These are phyloP conservation scores for Ophiostoma tasmaniense DNA, from an alignment of 2,329 filamentous ascomycete species.

Conservation along the genomic window DNA sequence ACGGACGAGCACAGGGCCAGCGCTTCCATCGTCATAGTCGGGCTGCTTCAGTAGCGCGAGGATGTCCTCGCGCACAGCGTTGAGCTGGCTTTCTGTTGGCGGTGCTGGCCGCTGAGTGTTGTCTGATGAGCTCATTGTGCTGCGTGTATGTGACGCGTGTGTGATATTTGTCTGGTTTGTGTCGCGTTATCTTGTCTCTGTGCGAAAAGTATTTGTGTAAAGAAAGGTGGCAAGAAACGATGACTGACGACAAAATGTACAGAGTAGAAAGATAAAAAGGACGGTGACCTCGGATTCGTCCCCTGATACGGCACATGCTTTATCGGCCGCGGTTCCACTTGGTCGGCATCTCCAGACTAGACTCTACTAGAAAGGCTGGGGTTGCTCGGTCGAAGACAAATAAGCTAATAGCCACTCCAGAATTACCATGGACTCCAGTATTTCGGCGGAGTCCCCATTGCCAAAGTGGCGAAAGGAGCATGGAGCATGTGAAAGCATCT, in stretches of 20 bases:
- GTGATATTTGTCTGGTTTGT: background rate
- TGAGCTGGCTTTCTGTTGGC: background rate
- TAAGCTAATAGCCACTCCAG: background rate
- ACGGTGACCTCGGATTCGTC: background rate
- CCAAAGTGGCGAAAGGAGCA: background rate
- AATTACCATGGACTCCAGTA: background rate
- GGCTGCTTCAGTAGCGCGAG: slow-evolving; percentile 71
- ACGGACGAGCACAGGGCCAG: slow-evolving; percentile 81
- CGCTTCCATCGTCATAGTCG: slow-evolving; percentile 93
- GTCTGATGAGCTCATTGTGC: background rate
- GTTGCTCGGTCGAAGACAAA: background rate
- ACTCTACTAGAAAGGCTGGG: background rate
- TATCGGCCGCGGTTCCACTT: background rate
- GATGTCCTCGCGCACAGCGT: slow-evolving; percentile 20
- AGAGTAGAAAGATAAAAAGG: background rate
- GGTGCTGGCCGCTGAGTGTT: background rate
- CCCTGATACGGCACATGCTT: background rate
- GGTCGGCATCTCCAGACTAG: slow-evolving; percentile 6
- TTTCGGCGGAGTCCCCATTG: background rate
- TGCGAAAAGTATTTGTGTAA: background rate
- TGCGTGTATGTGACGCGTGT: background rate
- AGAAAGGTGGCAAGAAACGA: background rate
- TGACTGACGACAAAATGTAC: background rate
- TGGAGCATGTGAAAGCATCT: background rate
- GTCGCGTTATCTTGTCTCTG: background rate